Evolutionary conservation across 208 protist genomes (phyloP).

Genomic region (Acanthamoeba rhysodes): DNA sequence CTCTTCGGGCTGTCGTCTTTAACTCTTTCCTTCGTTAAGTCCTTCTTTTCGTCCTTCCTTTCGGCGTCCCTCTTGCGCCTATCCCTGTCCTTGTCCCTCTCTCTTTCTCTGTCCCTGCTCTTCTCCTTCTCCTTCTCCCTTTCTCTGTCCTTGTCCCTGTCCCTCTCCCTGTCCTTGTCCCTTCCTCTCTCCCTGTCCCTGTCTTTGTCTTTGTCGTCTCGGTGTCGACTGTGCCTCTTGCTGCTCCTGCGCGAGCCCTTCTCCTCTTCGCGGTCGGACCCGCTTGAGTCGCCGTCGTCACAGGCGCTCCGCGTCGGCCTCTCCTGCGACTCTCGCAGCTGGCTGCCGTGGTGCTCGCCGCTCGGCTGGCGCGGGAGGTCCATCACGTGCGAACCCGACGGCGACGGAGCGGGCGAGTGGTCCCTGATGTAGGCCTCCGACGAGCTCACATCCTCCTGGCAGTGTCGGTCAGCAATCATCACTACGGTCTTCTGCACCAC

Average conservation of each 20-base stretch:
- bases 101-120: no score
- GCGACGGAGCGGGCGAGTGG: background rate
- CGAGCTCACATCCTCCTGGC: background rate
- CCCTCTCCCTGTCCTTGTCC: background rate
- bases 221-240: background rate
- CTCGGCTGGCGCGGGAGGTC: background rate
- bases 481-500: no score
- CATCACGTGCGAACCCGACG: background rate
- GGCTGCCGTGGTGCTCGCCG: background rate
- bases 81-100: background rate
- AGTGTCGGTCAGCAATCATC: no score
- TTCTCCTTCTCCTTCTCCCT: background rate
- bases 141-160: background rate
- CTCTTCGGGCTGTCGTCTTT: background rate
- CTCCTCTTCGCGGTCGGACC: background rate
- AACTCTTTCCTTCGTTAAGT: background rate
- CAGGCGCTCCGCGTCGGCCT: background rate
- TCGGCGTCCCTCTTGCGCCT: background rate
- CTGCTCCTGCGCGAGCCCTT: background rate
- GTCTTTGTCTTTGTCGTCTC: no score
- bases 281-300: background rate
- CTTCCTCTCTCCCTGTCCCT: background rate
- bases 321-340: background rate
- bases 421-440: constrained; percentile 14
- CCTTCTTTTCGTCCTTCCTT: constrained; percentile 11